Base-by-base conservation (phyloP, 2,329 filamentous ascomycete species). In the Trichothecium roseum region DNA sequence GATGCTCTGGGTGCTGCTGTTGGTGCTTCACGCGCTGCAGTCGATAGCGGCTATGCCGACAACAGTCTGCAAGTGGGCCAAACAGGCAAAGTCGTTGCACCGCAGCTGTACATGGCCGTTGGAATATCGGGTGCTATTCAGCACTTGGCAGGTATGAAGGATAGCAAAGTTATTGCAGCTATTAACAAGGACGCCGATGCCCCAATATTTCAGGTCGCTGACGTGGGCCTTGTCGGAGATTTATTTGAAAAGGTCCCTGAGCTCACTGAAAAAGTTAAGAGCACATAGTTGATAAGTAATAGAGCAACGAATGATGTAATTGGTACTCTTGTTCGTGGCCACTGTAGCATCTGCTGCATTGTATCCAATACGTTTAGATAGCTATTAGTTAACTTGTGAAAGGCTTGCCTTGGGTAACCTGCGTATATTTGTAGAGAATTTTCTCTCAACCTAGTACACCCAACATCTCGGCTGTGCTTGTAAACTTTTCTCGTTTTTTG, bases 111-210 rank as follows among this genome's bases (percentile, higher is more conserved):
- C 57, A 72, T 98, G 47, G 93, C 87, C 36, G 88, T 89, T 10
- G 91, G 91, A 53, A 96, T 98, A 49, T 94, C 86, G 8, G 91
- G 91, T 36, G 91, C 91, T 16, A 98, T 98, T 49, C 91, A 98
- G 65, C 91, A 98, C 69, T 63, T 98, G 62, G 91, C 91, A 22
- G 91, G 91, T 55, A 98, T 98, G 91, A 98, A 98, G 74, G 91
- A 98, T 56, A 95, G 87, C 69, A 98, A 98, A 69, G 91, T 98
- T 40, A 98, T 98, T 64, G 91, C 89, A 16, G 86, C 86, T 12
- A 96, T 98, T 55, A 98, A 98, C 72, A 98, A 98, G 68, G 91
- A 98, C 54, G 69, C 79, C 4, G 91, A 98, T 60, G 91, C 91
- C 38, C 91, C 91, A 20, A 98, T 98, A 49, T 98, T 98, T 72